Conservation (phyloP, 2,329 filamentous ascomycete species). For the Penicillium sp. region DNA sequence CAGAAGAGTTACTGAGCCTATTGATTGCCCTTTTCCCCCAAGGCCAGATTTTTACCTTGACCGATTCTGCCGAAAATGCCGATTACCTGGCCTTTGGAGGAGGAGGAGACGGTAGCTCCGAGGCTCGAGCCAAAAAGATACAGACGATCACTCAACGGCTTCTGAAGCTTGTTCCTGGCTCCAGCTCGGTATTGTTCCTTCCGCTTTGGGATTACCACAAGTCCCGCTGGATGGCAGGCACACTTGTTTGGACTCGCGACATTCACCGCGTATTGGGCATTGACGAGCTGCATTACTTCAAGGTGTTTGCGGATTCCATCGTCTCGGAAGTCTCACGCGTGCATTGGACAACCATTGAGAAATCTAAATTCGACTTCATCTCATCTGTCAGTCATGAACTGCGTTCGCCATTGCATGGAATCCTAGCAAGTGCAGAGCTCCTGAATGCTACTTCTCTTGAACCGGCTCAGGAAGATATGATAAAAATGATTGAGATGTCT, state of each 20-base stretch:
- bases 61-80: not conserved
- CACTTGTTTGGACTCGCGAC: constrained; percentile 29
- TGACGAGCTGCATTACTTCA: constrained; percentile 36
- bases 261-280: constrained; percentile 17
- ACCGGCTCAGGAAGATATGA: constrained; percentile 43
- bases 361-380: constrained; percentile 54
- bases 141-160: constrained; percentile 13
- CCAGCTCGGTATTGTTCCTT: constrained; percentile 30
- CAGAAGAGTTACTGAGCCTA: constrained; percentile 16
- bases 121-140: constrained; percentile 1
- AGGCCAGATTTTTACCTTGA: constrained; percentile 25
- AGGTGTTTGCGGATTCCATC: constrained; percentile 35
- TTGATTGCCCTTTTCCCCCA: constrained; percentile 25
- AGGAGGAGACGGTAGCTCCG: not conserved
- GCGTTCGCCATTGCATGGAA: constrained; percentile 48
- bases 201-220: constrained; percentile 37
- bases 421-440: constrained; percentile 51
- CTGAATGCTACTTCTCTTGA: constrained; percentile 46
- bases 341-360: constrained; percentile 38
- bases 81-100: not conserved
- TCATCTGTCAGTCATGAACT: constrained; percentile 55
- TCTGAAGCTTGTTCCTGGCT: constrained; percentile 20
- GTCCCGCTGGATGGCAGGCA: constrained; percentile 34
- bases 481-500: constrained; percentile 51
- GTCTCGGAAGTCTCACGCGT: constrained; percentile 36